Percentiles rank a stretch among this genome's conserved stretches.
Conservation (phyloP, 1,139 yeast species). For the Nakaseomyces bracarensis region DNA sequence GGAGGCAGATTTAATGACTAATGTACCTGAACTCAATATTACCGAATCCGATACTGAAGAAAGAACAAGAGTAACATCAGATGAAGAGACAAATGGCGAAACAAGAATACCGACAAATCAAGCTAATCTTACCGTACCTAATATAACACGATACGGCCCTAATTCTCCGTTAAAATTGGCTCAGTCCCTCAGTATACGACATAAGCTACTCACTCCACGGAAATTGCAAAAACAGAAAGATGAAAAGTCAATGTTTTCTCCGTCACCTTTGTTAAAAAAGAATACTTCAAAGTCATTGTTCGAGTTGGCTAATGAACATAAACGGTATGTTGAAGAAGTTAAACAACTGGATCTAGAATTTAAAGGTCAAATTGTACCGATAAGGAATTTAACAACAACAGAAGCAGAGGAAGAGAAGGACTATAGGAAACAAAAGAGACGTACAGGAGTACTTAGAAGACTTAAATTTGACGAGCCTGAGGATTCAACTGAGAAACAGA, state of each 20-base stretch:
- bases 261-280: slow-evolving; percentile 29
- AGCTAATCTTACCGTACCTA: not conserved
- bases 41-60: not conserved
- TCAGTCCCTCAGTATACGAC: slow-evolving; percentile 13
- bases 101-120: not conserved
- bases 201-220: slow-evolving; percentile 10
- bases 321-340: slow-evolving; percentile 21
- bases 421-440: slow-evolving; percentile 12
- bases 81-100: not conserved
- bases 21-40: not conserved
- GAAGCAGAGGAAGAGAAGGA: slow-evolving; percentile 8
- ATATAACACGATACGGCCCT: slow-evolving; percentile 21
- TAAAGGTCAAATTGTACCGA: slow-evolving; percentile 1
- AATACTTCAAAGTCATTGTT: slow-evolving; percentile 23
- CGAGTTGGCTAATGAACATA: slow-evolving; percentile 23
- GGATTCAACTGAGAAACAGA: slow-evolving; percentile 10
- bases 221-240: slow-evolving; percentile 4
- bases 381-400: not conserved
- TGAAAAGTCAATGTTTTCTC: slow-evolving; percentile 15
- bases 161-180: slow-evolving; percentile 28
- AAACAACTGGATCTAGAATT: slow-evolving; percentile 8
- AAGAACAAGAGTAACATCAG: not conserved
- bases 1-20: not conserved
- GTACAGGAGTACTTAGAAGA: slow-evolving; percentile 14
- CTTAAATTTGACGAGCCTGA: slow-evolving; percentile 8